These are phyloP conservation scores for Didymosphaeria variabile DNA, from an alignment of 2,329 filamentous ascomycete genomes.

Conservation along the genomic window DNA sequence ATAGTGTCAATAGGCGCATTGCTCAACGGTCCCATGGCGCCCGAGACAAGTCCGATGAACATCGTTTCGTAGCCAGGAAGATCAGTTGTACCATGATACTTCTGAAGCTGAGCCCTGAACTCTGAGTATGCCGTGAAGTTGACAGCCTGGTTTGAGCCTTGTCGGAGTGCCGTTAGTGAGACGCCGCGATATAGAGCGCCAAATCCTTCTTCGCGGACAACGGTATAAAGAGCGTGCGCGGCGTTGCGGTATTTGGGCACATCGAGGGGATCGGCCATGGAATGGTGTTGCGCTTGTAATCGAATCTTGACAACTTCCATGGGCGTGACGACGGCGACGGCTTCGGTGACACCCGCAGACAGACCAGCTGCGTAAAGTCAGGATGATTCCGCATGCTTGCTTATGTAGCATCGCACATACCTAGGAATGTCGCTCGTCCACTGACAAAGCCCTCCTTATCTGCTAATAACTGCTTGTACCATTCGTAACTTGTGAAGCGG, in stretches of 20 bases:
- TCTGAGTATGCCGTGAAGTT: constrained; percentile 99
- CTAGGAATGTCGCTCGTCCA: constrained; percentile 75
- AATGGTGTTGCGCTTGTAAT: constrained; percentile 96
- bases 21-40: constrained; percentile 93
- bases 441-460: constrained; percentile 72
- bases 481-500: constrained; percentile 96
- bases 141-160: constrained; percentile 92
- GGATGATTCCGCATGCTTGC: background rate
- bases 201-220: constrained; percentile 88
- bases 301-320: constrained; percentile 99
- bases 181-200: constrained; percentile 93
- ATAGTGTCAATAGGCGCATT: constrained; percentile 99
- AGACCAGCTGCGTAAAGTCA: constrained; percentile 72
- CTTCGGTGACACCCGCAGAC: constrained; percentile 92
- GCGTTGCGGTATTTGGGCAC: constrained; percentile 97
- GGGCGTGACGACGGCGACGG: constrained; percentile 92
- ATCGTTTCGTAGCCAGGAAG: constrained; percentile 92
- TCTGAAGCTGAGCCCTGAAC: constrained; percentile 81
- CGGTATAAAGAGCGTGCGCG: constrained; percentile 82
- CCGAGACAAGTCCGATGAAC: constrained; percentile 86
- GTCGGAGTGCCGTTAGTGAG: constrained; percentile 87
- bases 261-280: constrained; percentile 95
- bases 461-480: constrained; percentile 86
- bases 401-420: constrained; percentile 57
- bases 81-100: constrained; percentile 74